These are phyloP conservation scores for Malus hybrid DNA, from an alignment of 331 rosid species.

Conservation along the genomic window DNA sequence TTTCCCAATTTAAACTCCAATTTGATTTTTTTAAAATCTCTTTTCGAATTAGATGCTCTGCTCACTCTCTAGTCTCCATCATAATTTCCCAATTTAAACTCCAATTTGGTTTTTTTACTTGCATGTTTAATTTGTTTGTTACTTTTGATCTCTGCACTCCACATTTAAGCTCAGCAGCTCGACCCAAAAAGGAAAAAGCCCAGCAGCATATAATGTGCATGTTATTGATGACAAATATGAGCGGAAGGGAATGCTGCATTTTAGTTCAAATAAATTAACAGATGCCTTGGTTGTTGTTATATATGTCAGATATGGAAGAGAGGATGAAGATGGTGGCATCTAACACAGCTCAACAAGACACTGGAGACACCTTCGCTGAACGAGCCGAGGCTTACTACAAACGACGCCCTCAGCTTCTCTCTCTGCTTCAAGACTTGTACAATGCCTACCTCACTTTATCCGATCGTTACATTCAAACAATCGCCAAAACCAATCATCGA, in stretches of 20 bases:
- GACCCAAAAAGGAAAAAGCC: no score
- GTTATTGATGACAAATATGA: neutral
- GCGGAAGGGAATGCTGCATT: neutral
- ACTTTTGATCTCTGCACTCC: no score
- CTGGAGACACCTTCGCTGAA: constrained; percentile 69
- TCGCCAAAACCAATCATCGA: constrained; percentile 44
- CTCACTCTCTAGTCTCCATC: neutral
- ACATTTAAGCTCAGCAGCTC: neutral
- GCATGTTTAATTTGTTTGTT: neutral
- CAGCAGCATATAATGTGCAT: neutral
- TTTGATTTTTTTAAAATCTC: neutral
- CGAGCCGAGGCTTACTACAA: constrained; percentile 88
- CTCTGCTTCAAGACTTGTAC: constrained; percentile 73
- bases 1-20: neutral
- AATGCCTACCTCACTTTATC: constrained; percentile 75
- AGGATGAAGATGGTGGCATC: constrained; percentile 57
- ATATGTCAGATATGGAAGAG: constrained; percentile 63
- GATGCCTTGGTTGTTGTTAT: neutral
- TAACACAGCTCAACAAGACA: constrained; percentile 30
- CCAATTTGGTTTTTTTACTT: neutral
- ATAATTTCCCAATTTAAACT: neutral
- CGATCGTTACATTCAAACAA: constrained; percentile 65
- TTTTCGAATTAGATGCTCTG: neutral
- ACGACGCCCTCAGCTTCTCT: constrained; percentile 72
- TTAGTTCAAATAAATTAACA: no score